Evolutionary conservation across 441 rosid genomes (phyloP).

Genomic region (Kokia cookei): DNA sequence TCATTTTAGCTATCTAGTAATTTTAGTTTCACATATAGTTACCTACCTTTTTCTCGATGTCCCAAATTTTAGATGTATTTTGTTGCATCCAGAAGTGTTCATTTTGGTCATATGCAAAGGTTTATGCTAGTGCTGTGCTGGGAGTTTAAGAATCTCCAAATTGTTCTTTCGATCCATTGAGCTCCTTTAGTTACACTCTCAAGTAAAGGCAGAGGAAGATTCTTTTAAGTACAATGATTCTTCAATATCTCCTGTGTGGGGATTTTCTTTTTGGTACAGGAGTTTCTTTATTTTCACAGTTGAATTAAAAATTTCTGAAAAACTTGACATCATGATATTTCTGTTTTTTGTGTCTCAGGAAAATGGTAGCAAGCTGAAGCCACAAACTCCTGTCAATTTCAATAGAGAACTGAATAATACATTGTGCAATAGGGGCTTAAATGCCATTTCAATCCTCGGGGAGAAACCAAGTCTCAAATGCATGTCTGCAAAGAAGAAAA

Average conservation of each 20-base stretch:
- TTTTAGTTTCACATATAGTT: not conserved
- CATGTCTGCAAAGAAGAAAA: slow-evolving; percentile 18
- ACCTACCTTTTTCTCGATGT: not conserved
- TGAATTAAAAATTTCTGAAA: not conserved
- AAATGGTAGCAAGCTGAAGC: slow-evolving; percentile 17
- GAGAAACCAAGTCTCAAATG: slow-evolving; percentile 19
- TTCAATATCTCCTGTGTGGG: not conserved
- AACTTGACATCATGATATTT: not conserved
- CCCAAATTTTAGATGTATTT: not conserved
- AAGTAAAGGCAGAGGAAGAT: not conserved
- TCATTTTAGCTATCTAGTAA: not conserved
- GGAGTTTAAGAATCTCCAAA: not conserved
- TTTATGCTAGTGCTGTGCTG: not conserved
- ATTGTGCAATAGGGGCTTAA: slow-evolving; percentile 13
- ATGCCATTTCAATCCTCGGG: not conserved
- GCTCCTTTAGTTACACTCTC: not conserved
- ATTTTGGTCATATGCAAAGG: not conserved
- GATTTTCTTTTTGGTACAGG: not conserved
- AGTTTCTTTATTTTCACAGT: not conserved
- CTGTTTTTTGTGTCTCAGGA: slow-evolving; percentile 21
- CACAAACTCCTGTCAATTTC: slow-evolving; percentile 17
- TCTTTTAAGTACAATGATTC: not conserved
- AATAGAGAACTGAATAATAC: slow-evolving; percentile 10
- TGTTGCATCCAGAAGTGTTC: not conserved
- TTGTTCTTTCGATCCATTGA: not conserved